Conservation (phyloP, 441 rosid genomes). For the Cnidoscolus chayamansa region DNA sequence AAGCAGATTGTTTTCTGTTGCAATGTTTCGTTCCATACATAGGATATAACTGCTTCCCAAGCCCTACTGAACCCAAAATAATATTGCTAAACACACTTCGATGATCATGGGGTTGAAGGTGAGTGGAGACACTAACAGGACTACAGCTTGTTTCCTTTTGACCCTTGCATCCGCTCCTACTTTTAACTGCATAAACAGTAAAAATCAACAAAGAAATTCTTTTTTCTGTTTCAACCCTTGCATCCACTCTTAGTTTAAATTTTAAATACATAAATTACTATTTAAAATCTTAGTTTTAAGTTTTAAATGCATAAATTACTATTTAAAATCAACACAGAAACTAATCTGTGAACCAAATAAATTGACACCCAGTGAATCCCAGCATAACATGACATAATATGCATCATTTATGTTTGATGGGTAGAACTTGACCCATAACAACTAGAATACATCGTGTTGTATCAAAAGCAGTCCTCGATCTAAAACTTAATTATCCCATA, state of each 20-base stretch:
- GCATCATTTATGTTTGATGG: background rate
- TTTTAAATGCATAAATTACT: background rate
- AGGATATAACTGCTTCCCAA: background rate
- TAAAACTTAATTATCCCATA: background rate
- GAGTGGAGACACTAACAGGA: background rate
- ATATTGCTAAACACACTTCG: background rate
- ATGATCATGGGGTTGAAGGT: background rate
- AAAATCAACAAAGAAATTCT: background rate
- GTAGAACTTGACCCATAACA: background rate
- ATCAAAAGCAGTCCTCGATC: background rate
- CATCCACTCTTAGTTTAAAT: background rate
- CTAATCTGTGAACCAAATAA: background rate
- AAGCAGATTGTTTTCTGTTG: slow-evolving; percentile 16
- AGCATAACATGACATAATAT: background rate
- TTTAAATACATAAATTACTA: background rate
- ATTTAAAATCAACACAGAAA: background rate
- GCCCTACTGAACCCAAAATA: slow-evolving; percentile 4
- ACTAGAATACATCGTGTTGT: background rate
- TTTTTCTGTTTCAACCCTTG: background rate
- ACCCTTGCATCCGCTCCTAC: slow-evolving; percentile 5
- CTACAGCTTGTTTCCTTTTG: background rate
- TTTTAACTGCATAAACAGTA: background rate
- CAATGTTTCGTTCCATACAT: slow-evolving; percentile 11
- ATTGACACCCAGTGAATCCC: background rate
- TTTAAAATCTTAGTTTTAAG: background rate